phyloP scores from a whole-genome alignment of 139 green algal genomes.

The Tetradesmus obliquus region DNA sequence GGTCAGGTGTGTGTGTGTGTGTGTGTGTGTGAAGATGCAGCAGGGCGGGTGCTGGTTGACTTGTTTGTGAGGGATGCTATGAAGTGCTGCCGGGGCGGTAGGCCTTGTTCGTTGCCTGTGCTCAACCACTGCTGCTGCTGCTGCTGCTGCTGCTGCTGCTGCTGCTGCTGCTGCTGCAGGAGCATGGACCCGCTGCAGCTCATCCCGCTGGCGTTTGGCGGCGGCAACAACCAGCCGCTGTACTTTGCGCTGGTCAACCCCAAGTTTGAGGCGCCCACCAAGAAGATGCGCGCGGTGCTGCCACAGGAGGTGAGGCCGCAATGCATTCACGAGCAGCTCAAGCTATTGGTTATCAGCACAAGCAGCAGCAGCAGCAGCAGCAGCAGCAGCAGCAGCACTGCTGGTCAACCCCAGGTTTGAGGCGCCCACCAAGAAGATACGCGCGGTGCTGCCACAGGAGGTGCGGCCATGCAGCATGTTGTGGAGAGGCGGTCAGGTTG shows the following conservation, averaged over 20 bases:
- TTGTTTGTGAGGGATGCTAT: not conserved
- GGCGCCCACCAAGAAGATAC: conserved; percentile 92
- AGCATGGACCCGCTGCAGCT: conserved; percentile 66
- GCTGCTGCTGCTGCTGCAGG: conserved; percentile 21
- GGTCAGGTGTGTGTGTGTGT: conserved; percentile 70
- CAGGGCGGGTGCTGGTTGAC: not conserved
- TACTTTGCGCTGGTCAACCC: conserved; percentile 97
- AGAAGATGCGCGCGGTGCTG: conserved; percentile 95
- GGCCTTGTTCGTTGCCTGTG: too few species aligned
- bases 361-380: not conserved
- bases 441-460: conserved; percentile 90
- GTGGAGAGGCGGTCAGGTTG: too few species aligned
- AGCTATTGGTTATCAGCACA: not conserved
- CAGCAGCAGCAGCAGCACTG: not conserved
- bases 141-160: not conserved
- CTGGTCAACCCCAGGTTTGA: conserved; percentile 97
- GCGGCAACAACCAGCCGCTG: conserved; percentile 54
- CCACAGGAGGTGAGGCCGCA: conserved; percentile 67
- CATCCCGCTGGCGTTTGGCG: conserved; percentile 58
- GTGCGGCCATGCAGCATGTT: not conserved
- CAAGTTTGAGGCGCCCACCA: conserved; percentile 92
- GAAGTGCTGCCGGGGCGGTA: not conserved
- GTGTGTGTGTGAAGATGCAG: not conserved
- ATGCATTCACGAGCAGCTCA: not conserved
- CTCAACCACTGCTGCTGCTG: not conserved